Base-by-base conservation (phyloP, 2,329 filamentous ascomycete genomes). In the Talaromyces sp. region DNA sequence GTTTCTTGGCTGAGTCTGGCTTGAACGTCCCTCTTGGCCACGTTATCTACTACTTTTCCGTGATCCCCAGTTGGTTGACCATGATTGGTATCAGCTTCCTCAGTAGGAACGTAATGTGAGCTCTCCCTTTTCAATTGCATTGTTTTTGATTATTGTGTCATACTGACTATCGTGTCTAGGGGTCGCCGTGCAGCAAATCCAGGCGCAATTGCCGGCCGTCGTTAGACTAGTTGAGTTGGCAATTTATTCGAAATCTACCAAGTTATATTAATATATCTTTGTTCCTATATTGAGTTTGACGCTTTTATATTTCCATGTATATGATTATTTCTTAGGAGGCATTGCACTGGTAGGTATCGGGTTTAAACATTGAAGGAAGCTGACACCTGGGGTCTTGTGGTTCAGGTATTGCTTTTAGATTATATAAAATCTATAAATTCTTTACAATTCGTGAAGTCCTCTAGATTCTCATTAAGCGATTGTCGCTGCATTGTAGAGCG, bases 81-180 rank as follows among this genome's bases (percentile, higher is more conserved):
- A 89, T 89, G 87, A 83, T 89, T 68, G 75, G 81, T 49, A 84
- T 89, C 75, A 86, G 83, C 63, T 85, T 89, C 75, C 72, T 86
- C 70, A 87, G 84, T 77, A 79, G 87, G 71, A 83, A 81, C 13
- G 79, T 89, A 73, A 88, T 89, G 87, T 87, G 78, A 82, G 84
- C 76, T 38, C 13, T n/a, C 15, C 13, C 11, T 11, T 8, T 5
- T 27, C 3, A n/a, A 43, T 36, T 31, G 56, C 11, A 29, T 45
- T 7, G 17, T 38, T 34, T 7, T 43, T 15, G 3, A 22, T 7
- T 15, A 40, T 31, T 40, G 58, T 49, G n/a, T 59, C 8, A 25
- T 53, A 22, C 54, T 67, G 27, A 61, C 47, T 15, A 27, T 17
- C 40, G 11, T 45, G 27, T 49, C 13, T 36, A 75, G 73, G 73